Evolutionary conservation across 192 early-diverging fungal species (phyloP).

Genomic region (Neocallimastix lanati): DNA sequence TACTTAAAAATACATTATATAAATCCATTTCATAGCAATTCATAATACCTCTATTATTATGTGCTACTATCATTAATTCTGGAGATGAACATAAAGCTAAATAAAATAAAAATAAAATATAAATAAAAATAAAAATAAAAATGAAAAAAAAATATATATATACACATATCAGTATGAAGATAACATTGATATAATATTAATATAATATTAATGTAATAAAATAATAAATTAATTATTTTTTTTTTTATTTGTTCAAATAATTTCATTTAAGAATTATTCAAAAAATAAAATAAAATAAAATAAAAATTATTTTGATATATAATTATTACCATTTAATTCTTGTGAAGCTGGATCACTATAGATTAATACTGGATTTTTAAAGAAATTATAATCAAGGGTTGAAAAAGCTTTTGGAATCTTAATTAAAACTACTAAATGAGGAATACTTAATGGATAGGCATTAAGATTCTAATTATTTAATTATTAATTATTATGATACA

Average conservation of each 20-base stretch:
- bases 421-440: slow-evolving; percentile 47
- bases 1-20: slow-evolving; percentile 22
- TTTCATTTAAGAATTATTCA: too few species aligned
- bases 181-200: too few species aligned
- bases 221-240: too few species aligned
- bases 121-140: too few species aligned
- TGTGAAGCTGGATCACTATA: slow-evolving; percentile 22
- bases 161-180: too few species aligned
- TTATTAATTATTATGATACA: too few species aligned
- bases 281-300: too few species aligned
- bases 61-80: slow-evolving; percentile 41
- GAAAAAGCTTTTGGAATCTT: slow-evolving; percentile 32
- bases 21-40: slow-evolving; percentile 52
- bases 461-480: slow-evolving; percentile 47
- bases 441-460: slow-evolving; percentile 33
- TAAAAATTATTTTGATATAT: too few species aligned
- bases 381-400: slow-evolving; percentile 31
- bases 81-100: slow-evolving; percentile 14
- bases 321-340: slow-evolving; percentile 17
- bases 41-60: slow-evolving; percentile 35
- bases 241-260: too few species aligned
- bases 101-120: too few species aligned
- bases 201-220: too few species aligned
- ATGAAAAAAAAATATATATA: too few species aligned
- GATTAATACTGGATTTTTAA: slow-evolving; percentile 12